Percentiles rank a stretch among this genome's conserved stretches.
phyloP scores from a whole-genome alignment of 202 grass and related monocot genomes.

The Panicum hallii region DNA sequence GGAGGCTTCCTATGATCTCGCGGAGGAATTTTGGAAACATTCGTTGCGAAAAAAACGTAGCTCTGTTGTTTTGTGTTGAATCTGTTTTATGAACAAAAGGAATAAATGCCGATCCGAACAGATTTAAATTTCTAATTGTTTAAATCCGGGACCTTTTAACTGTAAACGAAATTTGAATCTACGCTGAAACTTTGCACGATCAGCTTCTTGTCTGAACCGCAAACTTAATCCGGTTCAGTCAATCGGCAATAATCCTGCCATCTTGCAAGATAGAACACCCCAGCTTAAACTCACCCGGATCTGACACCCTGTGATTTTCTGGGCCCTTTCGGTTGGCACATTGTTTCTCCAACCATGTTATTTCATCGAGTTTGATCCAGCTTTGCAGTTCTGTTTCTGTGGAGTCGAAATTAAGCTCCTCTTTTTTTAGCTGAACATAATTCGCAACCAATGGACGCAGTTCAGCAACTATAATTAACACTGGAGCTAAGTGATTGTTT shows the following conservation, averaged over 20 bases:
- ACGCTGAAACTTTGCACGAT: conserved; percentile 48
- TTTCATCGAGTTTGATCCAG: background rate
- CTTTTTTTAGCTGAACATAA: no score
- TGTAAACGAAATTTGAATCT: background rate
- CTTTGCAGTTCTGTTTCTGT: background rate
- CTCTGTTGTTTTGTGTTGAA: background rate
- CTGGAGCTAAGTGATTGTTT: no score
- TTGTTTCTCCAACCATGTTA: background rate
- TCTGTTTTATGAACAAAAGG: background rate
- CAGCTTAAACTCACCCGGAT: conserved; percentile 79
- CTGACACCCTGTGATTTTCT: conserved; percentile 73
- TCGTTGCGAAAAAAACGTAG: background rate
- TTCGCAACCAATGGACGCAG: no score
- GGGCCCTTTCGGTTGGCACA: conserved; percentile 69
- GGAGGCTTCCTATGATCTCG: conserved; percentile 47
- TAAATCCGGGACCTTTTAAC: rapidly evolving
- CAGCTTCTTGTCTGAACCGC: conserved; percentile 77
- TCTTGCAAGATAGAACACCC: conserved; percentile 60
- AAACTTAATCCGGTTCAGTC: conserved; percentile 13
- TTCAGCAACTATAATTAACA: no score
- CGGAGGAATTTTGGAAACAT: conserved; percentile 48
- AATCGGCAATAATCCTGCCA: conserved; percentile 47
- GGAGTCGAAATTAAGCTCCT: no score
- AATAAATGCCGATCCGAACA: background rate
- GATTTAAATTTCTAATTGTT: background rate